These are phyloP conservation scores for Corymbia maculata DNA, from an alignment of 345 rosid genomes.

Conservation along the genomic window DNA sequence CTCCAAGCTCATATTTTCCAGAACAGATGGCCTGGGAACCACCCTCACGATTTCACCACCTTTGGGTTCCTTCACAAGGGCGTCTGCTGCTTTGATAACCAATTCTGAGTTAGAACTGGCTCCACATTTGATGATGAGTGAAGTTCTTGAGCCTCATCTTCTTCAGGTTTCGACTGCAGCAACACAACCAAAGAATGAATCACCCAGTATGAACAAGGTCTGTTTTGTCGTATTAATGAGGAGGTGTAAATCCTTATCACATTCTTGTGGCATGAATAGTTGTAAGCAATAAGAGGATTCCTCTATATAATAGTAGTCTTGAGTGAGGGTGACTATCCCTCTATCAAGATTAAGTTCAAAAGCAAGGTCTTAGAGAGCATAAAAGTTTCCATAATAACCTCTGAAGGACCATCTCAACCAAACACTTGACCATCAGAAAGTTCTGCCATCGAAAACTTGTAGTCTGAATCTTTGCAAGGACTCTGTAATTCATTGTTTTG, in stretches of 20 bases:
- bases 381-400: background rate
- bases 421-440: background rate
- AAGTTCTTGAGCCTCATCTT: constrained; percentile 65
- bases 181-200: too few species aligned
- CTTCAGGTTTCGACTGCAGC: constrained; percentile 68
- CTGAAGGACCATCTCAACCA: background rate
- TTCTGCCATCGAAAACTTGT: background rate
- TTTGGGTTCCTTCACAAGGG: constrained; percentile 73
- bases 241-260: too few species aligned
- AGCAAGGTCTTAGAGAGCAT: too few species aligned
- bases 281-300: too few species aligned
- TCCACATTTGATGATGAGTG: constrained; percentile 89
- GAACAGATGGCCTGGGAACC: constrained; percentile 67
- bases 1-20: constrained; percentile 71
- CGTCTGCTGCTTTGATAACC: constrained; percentile 93
- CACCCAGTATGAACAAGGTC: too few species aligned
- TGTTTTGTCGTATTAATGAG: too few species aligned
- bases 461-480: background rate
- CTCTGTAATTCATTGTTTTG: background rate
- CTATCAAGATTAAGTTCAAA: too few species aligned
- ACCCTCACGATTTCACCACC: constrained; percentile 82
- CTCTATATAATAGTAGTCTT: too few species aligned
- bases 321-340: too few species aligned
- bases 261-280: too few species aligned
- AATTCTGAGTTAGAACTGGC: constrained; percentile 82